Conservation (phyloP, 306 rosid species). For the Oemleria cerasiformis region DNA sequence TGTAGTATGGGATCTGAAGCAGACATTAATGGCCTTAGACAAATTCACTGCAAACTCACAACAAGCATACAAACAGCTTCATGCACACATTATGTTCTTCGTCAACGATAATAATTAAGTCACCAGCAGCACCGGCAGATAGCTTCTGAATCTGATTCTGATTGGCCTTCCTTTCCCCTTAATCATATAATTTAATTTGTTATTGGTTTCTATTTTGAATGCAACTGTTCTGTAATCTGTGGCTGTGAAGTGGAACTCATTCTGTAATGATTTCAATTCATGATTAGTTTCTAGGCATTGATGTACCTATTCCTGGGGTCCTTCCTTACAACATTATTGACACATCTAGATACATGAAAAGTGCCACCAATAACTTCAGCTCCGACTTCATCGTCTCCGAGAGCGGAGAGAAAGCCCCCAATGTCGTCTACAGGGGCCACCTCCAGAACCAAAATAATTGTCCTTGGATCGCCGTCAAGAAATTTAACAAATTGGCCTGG, state of each 20-base stretch:
- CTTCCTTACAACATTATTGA: background rate
- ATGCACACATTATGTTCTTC: constrained; percentile 44
- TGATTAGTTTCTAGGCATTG: too few species aligned
- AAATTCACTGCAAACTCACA: constrained; percentile 47
- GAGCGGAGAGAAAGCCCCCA: constrained; percentile 84
- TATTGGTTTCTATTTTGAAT: too few species aligned
- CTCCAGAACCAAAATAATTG: constrained; percentile 53
- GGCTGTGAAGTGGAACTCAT: too few species aligned
- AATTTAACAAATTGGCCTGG: constrained; percentile 69
- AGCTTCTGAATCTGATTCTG: too few species aligned
- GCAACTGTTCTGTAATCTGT: too few species aligned
- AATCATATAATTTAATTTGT: too few species aligned
- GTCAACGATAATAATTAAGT: too few species aligned
- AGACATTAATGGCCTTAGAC: constrained; percentile 51
- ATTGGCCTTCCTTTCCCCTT: too few species aligned
- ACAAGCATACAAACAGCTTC: constrained; percentile 54
- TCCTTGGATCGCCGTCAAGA: constrained; percentile 72
- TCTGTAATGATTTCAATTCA: too few species aligned
- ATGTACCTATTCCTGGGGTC: too few species aligned
- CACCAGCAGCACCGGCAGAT: too few species aligned
- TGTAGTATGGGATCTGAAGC: constrained; percentile 45
- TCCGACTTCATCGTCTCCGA: too few species aligned
- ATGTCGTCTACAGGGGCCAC: constrained; percentile 71
- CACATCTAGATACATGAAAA: constrained; percentile 14
- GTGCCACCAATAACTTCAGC: constrained; percentile 75